Evolutionary conservation across 139 green algal species (phyloP), one percentile per base, ranked within the genome.

Genomic region (Zygnema circumcarinatum): DNA sequence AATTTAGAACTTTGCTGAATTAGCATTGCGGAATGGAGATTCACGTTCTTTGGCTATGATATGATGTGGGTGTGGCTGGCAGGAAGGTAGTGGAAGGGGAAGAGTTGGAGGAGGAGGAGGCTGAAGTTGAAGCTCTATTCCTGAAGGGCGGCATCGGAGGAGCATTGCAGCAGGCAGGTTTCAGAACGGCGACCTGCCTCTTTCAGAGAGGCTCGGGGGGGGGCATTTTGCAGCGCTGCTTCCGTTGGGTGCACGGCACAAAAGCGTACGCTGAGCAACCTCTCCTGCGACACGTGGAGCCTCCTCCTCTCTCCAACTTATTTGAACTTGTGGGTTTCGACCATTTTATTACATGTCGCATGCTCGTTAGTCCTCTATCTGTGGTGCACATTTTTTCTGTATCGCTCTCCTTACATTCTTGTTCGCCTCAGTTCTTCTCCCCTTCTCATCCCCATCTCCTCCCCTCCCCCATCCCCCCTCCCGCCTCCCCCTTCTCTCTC

Each of bases 301-400:
- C 93, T 0, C 87, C 93, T 0, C 87, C 94, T 16, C 90, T 93
- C 1, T 94, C 94, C 0, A 73, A 88, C 38, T 78, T 95, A 54
- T 94, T 99, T 76, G 96, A 98, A 93, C 89, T 98, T 80, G 85
- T 90, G 47, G 38, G 38, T n/a, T n/a, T n/a, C n/a, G n/a, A n/a
- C n/a, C n/a, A n/a, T n/a, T n/a, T n/a, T n/a, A n/a, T n/a, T n/a
- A n/a, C n/a, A n/a, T n/a, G n/a, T n/a, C n/a, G n/a, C n/a, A n/a
- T n/a, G n/a, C n/a, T n/a, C n/a, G n/a, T n/a, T n/a, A n/a, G n/a
- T n/a, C n/a, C n/a, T n/a, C n/a, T n/a, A n/a, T n/a, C n/a, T n/a
- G n/a, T n/a, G n/a, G n/a, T n/a, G n/a, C n/a, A n/a, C n/a, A n/a
- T n/a, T n/a, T n/a, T n/a, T n/a, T n/a, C n/a, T n/a, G n/a, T n/a